These are phyloP conservation scores for Colletotrichum tamarilloi DNA, from an alignment of 2,329 filamentous ascomycete genomes.

Conservation along the genomic window DNA sequence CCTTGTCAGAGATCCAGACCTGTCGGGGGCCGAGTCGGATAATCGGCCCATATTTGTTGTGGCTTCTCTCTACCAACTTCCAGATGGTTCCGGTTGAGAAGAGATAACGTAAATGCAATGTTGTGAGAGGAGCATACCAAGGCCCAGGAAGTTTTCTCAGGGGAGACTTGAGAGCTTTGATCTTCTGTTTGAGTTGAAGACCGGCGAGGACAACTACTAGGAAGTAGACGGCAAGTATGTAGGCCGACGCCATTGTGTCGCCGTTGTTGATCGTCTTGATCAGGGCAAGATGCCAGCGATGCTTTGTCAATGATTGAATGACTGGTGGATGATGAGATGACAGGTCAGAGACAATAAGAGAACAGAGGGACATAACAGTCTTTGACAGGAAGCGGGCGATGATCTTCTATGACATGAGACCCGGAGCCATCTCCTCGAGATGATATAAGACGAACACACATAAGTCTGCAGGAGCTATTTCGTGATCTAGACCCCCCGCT, in stretches of 20 bases:
- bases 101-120: conserved; percentile 37
- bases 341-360: too few relatives aligned
- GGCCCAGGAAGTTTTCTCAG: conserved; percentile 32
- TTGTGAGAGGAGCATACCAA: conserved; percentile 38
- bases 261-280: background rate
- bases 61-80: conserved; percentile 37
- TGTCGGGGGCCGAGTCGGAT: conserved; percentile 38
- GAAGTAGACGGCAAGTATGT: conserved; percentile 11
- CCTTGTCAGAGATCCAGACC: conserved; percentile 39
- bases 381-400: background rate
- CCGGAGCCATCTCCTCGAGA: background rate
- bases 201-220: conserved; percentile 1
- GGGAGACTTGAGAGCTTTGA: conserved; percentile 25
- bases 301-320: background rate
- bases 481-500: background rate
- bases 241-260: conserved; percentile 9
- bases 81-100: conserved; percentile 39
- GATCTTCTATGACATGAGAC: background rate
- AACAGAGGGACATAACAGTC: background rate
- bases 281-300: background rate
- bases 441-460: background rate
- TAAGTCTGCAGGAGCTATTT: background rate
- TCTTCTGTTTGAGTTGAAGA: conserved; percentile 19
- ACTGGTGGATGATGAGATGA: background rate
- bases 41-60: conserved; percentile 37